A percentile compares a stretch with the other conserved stretches of the same genome.
Conservation (phyloP, 1,284 basidiomycete genomes). For the Ustilago shanxiensis region DNA sequence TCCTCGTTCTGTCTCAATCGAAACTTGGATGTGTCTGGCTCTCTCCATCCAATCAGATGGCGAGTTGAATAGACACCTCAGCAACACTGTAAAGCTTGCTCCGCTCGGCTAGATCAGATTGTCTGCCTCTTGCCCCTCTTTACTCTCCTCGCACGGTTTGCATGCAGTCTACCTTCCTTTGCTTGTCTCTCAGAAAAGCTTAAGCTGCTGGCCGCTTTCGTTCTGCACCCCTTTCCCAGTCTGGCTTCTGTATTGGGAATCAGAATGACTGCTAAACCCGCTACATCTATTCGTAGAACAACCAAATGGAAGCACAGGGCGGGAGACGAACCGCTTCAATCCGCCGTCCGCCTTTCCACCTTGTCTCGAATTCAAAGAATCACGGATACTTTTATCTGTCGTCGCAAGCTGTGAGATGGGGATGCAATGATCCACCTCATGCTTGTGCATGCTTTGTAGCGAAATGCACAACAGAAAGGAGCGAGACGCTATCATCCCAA, state of each 20-base stretch:
- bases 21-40: conserved; percentile 4
- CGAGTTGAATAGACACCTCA: neutral
- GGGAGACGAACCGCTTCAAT: no score
- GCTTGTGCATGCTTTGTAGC: neutral
- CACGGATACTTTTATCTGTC: no score
- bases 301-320: no score
- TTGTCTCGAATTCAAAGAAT: no score
- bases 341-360: no score
- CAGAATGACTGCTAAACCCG: no score
- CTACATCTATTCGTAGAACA: no score
- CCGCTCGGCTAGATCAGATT: conserved; percentile 24
- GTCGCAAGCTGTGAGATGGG: no score
- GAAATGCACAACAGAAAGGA: conserved; percentile 3
- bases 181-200: conserved; percentile 10
- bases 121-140: neutral
- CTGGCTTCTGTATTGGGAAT: neutral
- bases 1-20: neutral
- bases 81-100: no score
- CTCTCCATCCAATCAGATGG: conserved; percentile 20
- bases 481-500: neutral
- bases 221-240: neutral
- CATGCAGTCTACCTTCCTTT: conserved; percentile 12
- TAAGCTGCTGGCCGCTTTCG: neutral
- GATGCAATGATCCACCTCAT: neutral
- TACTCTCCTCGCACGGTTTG: neutral